These are phyloP conservation scores for Paracamarosporium sp. DNA, from an alignment of 2,329 filamentous ascomycete genomes.

Conservation along the genomic window DNA sequence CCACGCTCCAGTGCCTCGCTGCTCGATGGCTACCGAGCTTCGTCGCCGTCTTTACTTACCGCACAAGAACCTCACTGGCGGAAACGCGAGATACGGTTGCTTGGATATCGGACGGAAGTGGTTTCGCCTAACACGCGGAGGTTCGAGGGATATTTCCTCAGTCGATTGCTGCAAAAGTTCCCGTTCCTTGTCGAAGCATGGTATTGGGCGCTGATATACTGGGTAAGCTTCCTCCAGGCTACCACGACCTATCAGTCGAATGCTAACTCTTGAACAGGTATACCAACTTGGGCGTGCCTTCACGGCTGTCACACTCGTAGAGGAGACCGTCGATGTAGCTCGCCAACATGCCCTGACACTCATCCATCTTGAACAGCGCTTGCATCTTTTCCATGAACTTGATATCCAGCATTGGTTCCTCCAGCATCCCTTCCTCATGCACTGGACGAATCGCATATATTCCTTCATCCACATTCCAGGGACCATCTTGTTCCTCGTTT, in stretches of 20 bases:
- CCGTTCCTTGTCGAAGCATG: slow-evolving; percentile 77
- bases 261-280: slow-evolving; percentile 56
- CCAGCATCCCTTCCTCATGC: slow-evolving; percentile 63
- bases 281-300: slow-evolving; percentile 78
- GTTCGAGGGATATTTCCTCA: slow-evolving; percentile 67
- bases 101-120: slow-evolving; percentile 56
- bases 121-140: slow-evolving; percentile 67
- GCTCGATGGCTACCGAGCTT: slow-evolving; percentile 28
- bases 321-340: slow-evolving; percentile 72
- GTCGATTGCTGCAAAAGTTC: slow-evolving; percentile 69
- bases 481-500: slow-evolving; percentile 72
- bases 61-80: slow-evolving; percentile 57
- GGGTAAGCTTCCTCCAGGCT: slow-evolving; percentile 60
- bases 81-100: slow-evolving; percentile 56
- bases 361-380: slow-evolving; percentile 68
- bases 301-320: slow-evolving; percentile 71
- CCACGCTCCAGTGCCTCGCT: slow-evolving; percentile 46
- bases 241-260: neutral
- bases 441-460: slow-evolving; percentile 75
- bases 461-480: slow-evolving; percentile 81
- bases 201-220: slow-evolving; percentile 81
- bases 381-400: slow-evolving; percentile 71
- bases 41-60: slow-evolving; percentile 51
- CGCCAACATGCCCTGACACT: slow-evolving; percentile 72
- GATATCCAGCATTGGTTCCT: slow-evolving; percentile 66